phyloP scores from a whole-genome alignment of 345 rosid genomes.

The Brassica carinata region DNA sequence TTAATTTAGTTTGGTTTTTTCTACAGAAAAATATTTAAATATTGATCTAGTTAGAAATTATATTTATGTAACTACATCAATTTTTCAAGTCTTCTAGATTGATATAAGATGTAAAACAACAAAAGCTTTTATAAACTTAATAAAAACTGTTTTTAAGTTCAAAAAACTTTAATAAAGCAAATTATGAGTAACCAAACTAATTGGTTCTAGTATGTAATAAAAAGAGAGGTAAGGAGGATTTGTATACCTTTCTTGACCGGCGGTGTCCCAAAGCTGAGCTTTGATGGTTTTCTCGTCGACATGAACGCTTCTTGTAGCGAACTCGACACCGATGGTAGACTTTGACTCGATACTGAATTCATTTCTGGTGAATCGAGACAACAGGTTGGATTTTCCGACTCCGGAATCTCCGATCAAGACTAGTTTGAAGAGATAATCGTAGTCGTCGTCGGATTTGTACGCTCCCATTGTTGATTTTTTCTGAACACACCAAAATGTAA shows the following conservation, averaged over 20 bases:
- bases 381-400: constrained; percentile 82
- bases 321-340: constrained; percentile 57
- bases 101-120: neutral
- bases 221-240: constrained; percentile 8
- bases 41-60: neutral
- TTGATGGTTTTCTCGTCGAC: constrained; percentile 83
- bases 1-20: neutral
- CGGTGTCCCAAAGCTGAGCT: constrained; percentile 98
- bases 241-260: constrained; percentile 87
- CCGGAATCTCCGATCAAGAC: constrained; percentile 93
- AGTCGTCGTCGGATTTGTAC: constrained; percentile 67
- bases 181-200: neutral
- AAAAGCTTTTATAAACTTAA: neutral
- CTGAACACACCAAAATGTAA: neutral
- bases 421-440: constrained; percentile 75
- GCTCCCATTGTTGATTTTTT: constrained; percentile 46
- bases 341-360: constrained; percentile 89
- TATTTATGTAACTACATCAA: neutral
- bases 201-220: neutral
- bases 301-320: constrained; percentile 51
- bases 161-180: neutral
- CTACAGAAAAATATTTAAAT: neutral
- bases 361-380: constrained; percentile 77
- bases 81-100: neutral
- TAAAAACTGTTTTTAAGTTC: neutral